These are phyloP conservation scores for Achaetomium macrosporum DNA, from an alignment of 2,329 filamentous ascomycete species.

Conservation along the genomic window DNA sequence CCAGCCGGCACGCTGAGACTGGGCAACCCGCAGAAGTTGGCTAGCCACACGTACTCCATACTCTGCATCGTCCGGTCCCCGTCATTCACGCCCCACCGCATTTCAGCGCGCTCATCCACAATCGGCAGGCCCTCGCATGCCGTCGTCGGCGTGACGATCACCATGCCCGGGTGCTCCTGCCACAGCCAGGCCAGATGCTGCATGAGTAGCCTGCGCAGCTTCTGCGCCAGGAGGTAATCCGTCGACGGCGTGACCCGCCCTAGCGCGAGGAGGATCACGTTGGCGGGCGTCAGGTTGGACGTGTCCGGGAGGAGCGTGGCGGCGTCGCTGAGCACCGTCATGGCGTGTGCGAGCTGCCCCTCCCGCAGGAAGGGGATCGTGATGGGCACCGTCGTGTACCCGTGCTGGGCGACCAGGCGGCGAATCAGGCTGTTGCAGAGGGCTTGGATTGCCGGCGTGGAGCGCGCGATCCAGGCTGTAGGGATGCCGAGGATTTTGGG, in stretches of 20 bases:
- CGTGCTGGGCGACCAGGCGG: constrained; percentile 46
- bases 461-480: constrained; percentile 54
- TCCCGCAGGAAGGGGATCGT: constrained; percentile 53
- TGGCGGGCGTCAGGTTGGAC: constrained; percentile 50
- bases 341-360: constrained; percentile 65
- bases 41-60: constrained; percentile 48
- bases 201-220: constrained; percentile 63
- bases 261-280: constrained; percentile 60
- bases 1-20: constrained; percentile 42
- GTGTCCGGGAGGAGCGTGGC: constrained; percentile 42
- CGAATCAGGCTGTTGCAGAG: constrained; percentile 42
- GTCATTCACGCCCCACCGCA: constrained; percentile 39
- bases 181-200: constrained; percentile 64
- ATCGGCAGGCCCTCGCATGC: constrained; percentile 43
- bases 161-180: constrained; percentile 57
- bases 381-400: constrained; percentile 51
- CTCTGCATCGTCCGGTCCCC: constrained; percentile 41
- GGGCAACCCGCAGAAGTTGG: constrained; percentile 45
- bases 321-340: constrained; percentile 65
- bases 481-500: constrained; percentile 56
- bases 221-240: constrained; percentile 65
- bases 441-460: constrained; percentile 37
- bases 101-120: constrained; percentile 29
- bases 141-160: constrained; percentile 67
- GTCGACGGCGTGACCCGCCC: constrained; percentile 56